Evolutionary conservation across 208 protist species (phyloP).

Genomic region (Trypanosoma conorhini): DNA sequence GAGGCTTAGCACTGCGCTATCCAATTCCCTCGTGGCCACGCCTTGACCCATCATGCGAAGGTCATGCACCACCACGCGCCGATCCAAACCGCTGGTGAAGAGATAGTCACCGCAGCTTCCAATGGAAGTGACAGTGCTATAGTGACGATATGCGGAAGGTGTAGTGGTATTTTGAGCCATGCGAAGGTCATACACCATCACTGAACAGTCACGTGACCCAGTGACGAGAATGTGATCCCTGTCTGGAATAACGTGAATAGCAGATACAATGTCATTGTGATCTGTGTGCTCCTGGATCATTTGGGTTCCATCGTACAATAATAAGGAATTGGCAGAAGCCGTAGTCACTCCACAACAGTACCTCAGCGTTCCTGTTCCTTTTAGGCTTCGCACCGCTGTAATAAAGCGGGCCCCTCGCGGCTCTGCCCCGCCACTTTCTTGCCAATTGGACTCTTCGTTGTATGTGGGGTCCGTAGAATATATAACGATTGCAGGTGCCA

Average conservation of each 20-base stretch:
- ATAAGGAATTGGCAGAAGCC: constrained; percentile 38
- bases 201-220: constrained; percentile 80
- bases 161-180: constrained; percentile 43
- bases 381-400: constrained; percentile 64
- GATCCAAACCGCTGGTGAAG: constrained; percentile 83
- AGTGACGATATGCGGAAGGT: constrained; percentile 54
- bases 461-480: constrained; percentile 61
- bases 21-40: constrained; percentile 57
- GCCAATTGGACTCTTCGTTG: constrained; percentile 64
- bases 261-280: constrained; percentile 85
- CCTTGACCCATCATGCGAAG: constrained; percentile 73
- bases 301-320: constrained; percentile 67
- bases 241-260: constrained; percentile 70
- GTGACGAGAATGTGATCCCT: constrained; percentile 71
- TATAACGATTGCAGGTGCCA: constrained; percentile 73
- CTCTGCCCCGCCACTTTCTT: constrained; percentile 72
- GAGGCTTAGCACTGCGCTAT: constrained; percentile 76
- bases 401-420: constrained; percentile 72
- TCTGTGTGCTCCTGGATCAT: constrained; percentile 72
- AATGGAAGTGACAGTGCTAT: constrained; percentile 78
- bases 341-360: constrained; percentile 71
- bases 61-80: constrained; percentile 73
- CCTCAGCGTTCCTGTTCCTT: constrained; percentile 33
- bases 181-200: constrained; percentile 78
- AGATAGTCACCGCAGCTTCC: constrained; percentile 74